These are phyloP conservation scores for Erigeron canadensis DNA, from an alignment of 129 eudicot genomes.

Conservation along the genomic window DNA sequence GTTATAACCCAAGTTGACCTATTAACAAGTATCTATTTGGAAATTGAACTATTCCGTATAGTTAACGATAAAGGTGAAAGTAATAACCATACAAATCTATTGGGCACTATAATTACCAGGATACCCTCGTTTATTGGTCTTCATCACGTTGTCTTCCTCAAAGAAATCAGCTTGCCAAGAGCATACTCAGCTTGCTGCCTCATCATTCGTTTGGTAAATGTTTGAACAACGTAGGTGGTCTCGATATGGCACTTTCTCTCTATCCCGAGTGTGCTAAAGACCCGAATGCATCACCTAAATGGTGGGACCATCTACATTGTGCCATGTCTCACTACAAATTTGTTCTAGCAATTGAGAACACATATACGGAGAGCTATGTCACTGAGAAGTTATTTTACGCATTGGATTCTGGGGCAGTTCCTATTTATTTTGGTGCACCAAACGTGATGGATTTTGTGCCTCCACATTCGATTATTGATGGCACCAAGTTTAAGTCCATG, in stretches of 20 bases:
- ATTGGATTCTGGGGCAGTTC: constrained; percentile 85
- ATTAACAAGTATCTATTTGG: background rate
- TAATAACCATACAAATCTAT: background rate
- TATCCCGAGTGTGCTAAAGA: constrained; percentile 85
- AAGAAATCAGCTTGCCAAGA: constrained; percentile 81
- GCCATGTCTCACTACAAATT: constrained; percentile 74
- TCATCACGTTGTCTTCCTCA: constrained; percentile 93
- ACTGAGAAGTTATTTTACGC: constrained; percentile 94
- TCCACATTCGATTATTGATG: constrained; percentile 92
- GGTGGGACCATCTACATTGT: constrained; percentile 99
- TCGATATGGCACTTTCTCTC: constrained; percentile 74
- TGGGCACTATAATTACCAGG: constrained; percentile 45
- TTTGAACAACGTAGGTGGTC: constrained; percentile 91
- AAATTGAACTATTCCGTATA: background rate
- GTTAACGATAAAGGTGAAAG: background rate
- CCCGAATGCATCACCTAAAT: constrained; percentile 55
- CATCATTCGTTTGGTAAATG: constrained; percentile 96
- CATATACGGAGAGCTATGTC: constrained; percentile 80
- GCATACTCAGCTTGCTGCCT: constrained; percentile 59
- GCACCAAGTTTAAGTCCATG: constrained; percentile 62
- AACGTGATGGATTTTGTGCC: constrained; percentile 96
- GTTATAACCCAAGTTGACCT: background rate
- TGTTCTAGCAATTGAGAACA: constrained; percentile 73
- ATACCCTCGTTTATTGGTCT: constrained; percentile 94
- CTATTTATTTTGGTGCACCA: constrained; percentile 95